phyloP scores from a whole-genome alignment of 495 filamentous ascomycete genomes.

The Penicillium tannophilum region DNA sequence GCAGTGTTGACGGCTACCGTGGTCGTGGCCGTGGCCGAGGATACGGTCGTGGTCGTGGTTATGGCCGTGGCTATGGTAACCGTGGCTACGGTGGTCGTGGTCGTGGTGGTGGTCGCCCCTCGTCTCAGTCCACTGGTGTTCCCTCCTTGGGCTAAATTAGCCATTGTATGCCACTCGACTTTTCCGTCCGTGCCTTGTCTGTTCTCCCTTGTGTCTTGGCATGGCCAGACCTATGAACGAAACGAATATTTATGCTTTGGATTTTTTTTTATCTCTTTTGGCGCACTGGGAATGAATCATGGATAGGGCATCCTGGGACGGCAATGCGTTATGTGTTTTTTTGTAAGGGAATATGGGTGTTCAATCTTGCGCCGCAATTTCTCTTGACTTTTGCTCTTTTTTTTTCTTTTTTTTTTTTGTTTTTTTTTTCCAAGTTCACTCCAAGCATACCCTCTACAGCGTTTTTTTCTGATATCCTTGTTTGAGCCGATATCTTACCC shows the following conservation, averaged over 20 bases:
- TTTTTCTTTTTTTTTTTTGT: constrained; percentile 11
- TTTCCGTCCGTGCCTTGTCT: constrained; percentile 20
- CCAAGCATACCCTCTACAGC: constrained; percentile 32
- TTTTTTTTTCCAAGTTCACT: constrained; percentile 15
- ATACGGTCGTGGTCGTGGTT: constrained; percentile 58
- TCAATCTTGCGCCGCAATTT: constrained; percentile 2
- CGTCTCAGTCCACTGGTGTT: constrained; percentile 47
- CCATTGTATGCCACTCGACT: constrained; percentile 6
- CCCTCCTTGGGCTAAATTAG: constrained; percentile 38
- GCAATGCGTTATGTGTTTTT: constrained; percentile 19
- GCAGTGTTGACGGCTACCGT: constrained; percentile 87
- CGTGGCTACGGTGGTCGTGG: constrained; percentile 49
- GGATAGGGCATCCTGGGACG: constrained; percentile 30
- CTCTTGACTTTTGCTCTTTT: background rate
- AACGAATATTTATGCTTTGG: constrained; percentile 32
- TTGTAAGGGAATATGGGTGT: constrained; percentile 27
- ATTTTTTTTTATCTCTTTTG: constrained; percentile 35
- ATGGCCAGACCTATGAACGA: constrained; percentile 26
- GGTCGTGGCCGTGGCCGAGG: constrained; percentile 68
- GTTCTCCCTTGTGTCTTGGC: constrained; percentile 16
- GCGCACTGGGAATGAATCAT: constrained; percentile 32
- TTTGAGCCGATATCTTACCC: constrained; percentile 19
- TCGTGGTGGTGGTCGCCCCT: constrained; percentile 35
- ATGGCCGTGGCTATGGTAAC: constrained; percentile 61
- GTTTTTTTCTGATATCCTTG: constrained; percentile 24